phyloP scores from a whole-genome alignment of 176 grass and related monocot species.

The Aegilops tauschii region DNA sequence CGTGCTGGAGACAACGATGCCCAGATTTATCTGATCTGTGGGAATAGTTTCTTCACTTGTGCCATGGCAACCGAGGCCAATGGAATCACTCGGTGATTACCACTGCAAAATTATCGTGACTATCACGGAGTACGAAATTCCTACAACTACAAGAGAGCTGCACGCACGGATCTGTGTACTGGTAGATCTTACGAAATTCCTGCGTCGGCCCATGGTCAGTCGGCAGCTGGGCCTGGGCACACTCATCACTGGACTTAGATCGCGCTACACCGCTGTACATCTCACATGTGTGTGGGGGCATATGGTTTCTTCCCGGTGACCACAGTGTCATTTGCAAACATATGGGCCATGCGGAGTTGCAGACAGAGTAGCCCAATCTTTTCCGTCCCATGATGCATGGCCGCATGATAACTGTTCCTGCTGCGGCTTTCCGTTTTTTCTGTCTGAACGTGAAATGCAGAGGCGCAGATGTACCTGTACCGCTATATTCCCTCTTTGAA shows the following conservation, averaged over 20 bases:
- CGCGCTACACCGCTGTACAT: not conserved
- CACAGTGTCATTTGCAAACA: not conserved
- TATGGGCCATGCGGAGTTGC: not conserved
- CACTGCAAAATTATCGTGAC: no score
- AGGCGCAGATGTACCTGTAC: not conserved
- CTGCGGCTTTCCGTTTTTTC: not conserved
- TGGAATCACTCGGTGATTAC: not conserved
- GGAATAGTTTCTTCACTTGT: not conserved
- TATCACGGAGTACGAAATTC: not conserved
- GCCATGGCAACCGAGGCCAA: not conserved
- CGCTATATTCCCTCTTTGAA: not conserved
- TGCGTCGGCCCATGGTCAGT: not conserved
- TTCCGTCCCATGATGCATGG: not conserved
- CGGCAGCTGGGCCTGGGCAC: not conserved
- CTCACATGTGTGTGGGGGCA: conserved; percentile 17
- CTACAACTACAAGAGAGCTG: not conserved
- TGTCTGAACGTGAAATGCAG: not conserved
- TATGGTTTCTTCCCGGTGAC: not conserved
- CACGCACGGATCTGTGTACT: not conserved
- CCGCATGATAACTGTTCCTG: not conserved
- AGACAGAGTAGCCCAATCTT: not conserved
- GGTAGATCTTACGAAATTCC: not conserved
- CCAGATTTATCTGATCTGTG: not conserved
- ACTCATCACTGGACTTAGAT: not conserved
- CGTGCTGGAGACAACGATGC: not conserved